Base-by-base conservation (phyloP, 495 filamentous ascomycete genomes). In the Neurospora hispaniola region DNA sequence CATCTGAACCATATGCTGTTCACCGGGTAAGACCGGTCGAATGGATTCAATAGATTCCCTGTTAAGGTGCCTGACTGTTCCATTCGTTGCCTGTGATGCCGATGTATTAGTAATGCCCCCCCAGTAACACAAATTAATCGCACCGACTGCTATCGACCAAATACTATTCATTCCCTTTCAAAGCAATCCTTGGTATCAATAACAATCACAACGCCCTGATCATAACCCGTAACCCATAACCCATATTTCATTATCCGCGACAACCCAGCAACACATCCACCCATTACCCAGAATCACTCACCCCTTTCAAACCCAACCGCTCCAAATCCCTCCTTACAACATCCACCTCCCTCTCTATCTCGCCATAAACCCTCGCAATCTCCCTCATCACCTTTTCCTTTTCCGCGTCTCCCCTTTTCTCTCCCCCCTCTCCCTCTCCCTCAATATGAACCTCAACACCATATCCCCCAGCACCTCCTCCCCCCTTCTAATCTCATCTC, bases 271-370 rank as follows among this genome's bases (percentile, higher is more conserved):
- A 42, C 11, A 41, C 11, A 4, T 42, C 11, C 10, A 42, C 41
- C 41, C 41, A 11, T 42, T 42, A 11, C 41, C 11, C 41, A 42
- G 11, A 10, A 0, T 41, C 18, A 79, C 20, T 4, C 35, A 75
- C 78, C 72, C 75, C 77, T 35, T 77, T 79, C 76, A 91, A 77
- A 48, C 87, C 79, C 76, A 91, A 77, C 48, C 87, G 81, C 74
- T 87, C 83, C 73, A 91, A 83, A 78, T 91, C 90, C 71, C 79
- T 84, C 73, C 82, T 81, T 2, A 88, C 86, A n/a, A 86, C 84
- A 71, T 86, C 83, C 8, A 90, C 74, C 71, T 89, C 85, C 71
- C 77, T 81, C 4, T 81, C 81, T 78, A 91, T 84, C 54, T 84
- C 82, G 1, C 84, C 80, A 81, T 88, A 91, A n/a, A 86, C 85